Percentiles rank a stretch among this genome's conserved stretches.
These are phyloP conservation scores for Calycina herbarum DNA, from an alignment of 2,329 filamentous ascomycete genomes.

Conservation along the genomic window DNA sequence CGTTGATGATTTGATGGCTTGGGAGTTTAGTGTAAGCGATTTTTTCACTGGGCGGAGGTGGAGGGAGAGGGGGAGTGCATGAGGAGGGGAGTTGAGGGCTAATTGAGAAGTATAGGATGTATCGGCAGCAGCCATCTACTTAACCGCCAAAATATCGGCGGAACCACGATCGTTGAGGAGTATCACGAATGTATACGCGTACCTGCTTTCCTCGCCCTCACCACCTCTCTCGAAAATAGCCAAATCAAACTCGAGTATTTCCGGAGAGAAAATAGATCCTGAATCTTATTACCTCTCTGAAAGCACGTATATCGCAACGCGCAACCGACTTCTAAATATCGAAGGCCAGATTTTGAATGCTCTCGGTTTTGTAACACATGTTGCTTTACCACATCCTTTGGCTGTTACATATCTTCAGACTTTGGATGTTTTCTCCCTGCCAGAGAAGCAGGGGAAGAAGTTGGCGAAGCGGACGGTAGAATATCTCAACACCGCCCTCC, in stretches of 20 bases:
- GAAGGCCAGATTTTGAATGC: constrained; percentile 76
- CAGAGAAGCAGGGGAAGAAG: constrained; percentile 39
- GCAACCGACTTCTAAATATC: constrained; percentile 64
- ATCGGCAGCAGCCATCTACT: constrained; percentile 78
- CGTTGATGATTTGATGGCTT: constrained; percentile 50
- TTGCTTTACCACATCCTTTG: constrained; percentile 81
- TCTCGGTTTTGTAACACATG: constrained; percentile 80
- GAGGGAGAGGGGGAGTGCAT: background rate
- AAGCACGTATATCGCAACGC: constrained; percentile 65
- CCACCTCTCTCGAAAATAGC: constrained; percentile 22
- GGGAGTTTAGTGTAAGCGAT: constrained; percentile 50
- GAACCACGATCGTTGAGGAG: constrained; percentile 75
- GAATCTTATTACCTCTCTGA: constrained; percentile 71
- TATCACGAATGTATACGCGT: constrained; percentile 80
- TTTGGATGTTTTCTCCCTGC: constrained; percentile 62
- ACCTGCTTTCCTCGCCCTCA: constrained; percentile 67
- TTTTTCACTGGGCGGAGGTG: constrained; percentile 11
- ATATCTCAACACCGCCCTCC: constrained; percentile 81
- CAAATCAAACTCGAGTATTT: background rate
- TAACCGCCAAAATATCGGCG: constrained; percentile 79
- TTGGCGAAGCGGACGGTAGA: constrained; percentile 68
- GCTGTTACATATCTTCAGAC: constrained; percentile 92
- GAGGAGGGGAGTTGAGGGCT: constrained; percentile 18
- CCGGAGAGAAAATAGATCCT: constrained; percentile 41
- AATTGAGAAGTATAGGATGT: constrained; percentile 58